Percentiles rank a stretch among this genome's conserved stretches.
Conservation (phyloP, 1,139 yeast genomes). For the Magnusiomyces suaveolens region DNA sequence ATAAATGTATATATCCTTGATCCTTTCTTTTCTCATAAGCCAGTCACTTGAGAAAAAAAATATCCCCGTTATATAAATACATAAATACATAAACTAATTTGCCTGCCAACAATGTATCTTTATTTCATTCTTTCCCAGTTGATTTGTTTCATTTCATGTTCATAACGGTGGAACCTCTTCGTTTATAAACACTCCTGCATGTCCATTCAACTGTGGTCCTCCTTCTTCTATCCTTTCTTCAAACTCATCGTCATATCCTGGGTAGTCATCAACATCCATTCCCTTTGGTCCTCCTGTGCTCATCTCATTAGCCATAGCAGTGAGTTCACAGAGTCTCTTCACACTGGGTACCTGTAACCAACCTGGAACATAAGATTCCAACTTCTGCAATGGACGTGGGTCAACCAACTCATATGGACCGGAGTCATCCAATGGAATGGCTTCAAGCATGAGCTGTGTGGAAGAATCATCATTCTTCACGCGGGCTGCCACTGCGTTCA, state of each 20-base stretch:
- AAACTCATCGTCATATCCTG: not conserved
- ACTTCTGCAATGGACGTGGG: conserved; percentile 76
- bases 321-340: conserved; percentile 80
- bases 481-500: conserved; percentile 73
- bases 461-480: conserved; percentile 46
- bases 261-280: not conserved
- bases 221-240: not conserved
- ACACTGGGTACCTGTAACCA: conserved; percentile 85
- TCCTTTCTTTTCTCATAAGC: no score
- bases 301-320: conserved; percentile 38
- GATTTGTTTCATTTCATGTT: no score
- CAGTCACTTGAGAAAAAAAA: no score
- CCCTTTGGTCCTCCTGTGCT: not conserved
- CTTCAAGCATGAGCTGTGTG: conserved; percentile 39
- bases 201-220: no score
- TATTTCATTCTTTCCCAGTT: no score
- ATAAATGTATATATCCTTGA: no score
- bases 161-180: no score
- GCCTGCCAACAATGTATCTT: no score
- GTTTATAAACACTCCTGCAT: no score
- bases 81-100: no score
- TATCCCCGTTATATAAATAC: no score
- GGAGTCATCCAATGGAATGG: conserved; percentile 49
- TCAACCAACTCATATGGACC: conserved; percentile 84
- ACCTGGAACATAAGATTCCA: conserved; percentile 95